Evolutionary conservation across 1,139 yeast genomes (phyloP).

Genomic region (Kodamaea ohmeri): DNA sequence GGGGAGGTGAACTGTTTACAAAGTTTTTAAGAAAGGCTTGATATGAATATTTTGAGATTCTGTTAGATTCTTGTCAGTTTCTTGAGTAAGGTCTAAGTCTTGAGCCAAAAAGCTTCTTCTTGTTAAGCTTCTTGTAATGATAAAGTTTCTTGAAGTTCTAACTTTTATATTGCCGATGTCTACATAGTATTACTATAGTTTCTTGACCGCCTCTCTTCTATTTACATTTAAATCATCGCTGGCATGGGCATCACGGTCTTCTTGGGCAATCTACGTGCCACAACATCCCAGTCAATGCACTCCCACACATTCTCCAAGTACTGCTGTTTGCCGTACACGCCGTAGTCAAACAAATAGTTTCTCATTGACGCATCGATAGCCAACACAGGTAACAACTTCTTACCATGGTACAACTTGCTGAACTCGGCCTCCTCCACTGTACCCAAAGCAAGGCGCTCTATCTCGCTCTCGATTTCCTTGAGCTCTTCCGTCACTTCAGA

Average conservation of each 20-base stretch:
- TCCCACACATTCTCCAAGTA: slow-evolving; percentile 72
- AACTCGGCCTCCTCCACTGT: slow-evolving; percentile 45
- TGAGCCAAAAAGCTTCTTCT: no score
- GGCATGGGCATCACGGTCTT: slow-evolving; percentile 25
- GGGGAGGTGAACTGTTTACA: neutral
- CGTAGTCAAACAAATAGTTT: slow-evolving; percentile 67
- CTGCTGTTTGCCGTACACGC: slow-evolving; percentile 66
- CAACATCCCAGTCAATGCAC: slow-evolving; percentile 68
- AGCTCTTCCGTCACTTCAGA: slow-evolving; percentile 10
- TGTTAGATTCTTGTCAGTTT: no score
- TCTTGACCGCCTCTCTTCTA: slow-evolving; percentile 3
- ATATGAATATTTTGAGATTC: no score
- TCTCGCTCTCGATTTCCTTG: slow-evolving; percentile 15
- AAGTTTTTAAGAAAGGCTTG: neutral
- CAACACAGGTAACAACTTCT: slow-evolving; percentile 56
- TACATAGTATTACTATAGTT: no score
- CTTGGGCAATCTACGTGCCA: slow-evolving; percentile 56
- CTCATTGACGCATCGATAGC: slow-evolving; percentile 73
- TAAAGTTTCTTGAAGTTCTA: no score
- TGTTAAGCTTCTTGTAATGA: no score
- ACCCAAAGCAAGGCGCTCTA: slow-evolving; percentile 31
- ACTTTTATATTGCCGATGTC: no score
- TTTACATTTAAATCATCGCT: slow-evolving; percentile 8
- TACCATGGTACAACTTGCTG: slow-evolving; percentile 34
- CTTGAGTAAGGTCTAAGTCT: no score